Conservation (phyloP, 345 rosid genomes). For the Draba incana region DNA sequence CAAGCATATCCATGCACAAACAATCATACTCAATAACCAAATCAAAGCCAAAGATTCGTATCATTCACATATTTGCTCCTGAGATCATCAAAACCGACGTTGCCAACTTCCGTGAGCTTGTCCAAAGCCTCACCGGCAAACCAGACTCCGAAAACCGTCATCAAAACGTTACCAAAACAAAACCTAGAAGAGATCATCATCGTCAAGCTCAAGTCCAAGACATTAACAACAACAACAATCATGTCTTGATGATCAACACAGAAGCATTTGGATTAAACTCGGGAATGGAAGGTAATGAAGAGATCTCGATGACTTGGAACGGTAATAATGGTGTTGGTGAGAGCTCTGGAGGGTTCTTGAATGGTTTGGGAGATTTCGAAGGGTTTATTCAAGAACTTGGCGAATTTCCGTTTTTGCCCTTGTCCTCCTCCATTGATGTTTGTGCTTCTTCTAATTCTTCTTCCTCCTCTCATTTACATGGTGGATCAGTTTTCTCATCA, state of each 20-base stretch:
- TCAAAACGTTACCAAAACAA: constrained; percentile 33
- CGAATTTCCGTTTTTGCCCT: constrained; percentile 59
- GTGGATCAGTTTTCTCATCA: constrained; percentile 35
- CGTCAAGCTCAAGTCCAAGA: constrained; percentile 27
- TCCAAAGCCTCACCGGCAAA: constrained; percentile 89
- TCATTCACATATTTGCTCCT: constrained; percentile 89
- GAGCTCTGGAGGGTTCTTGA: constrained; percentile 55
- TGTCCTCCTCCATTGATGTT: constrained; percentile 46
- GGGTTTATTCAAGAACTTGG: constrained; percentile 75
- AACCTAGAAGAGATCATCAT: constrained; percentile 31
- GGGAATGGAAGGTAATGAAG: constrained; percentile 16
- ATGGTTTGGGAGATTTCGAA: constrained; percentile 66
- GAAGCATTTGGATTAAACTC: constrained; percentile 14
- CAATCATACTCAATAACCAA: constrained; percentile 59
- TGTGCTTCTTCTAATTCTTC: constrained; percentile 37
- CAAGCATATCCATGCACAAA: constrained; percentile 52
- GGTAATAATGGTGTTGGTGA: constrained; percentile 23
- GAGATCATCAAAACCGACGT: constrained; percentile 95
- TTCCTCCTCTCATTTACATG: constrained; percentile 39
- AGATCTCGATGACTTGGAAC: constrained; percentile 39
- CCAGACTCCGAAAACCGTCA: constrained; percentile 40
- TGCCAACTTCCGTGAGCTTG: constrained; percentile 84
- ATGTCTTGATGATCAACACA: too few species aligned
- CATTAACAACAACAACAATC: not conserved
- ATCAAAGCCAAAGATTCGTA: constrained; percentile 76